Evolutionary conservation across 1,139 yeast genomes (phyloP).

Genomic region (Eremothecium cymbalariae): DNA sequence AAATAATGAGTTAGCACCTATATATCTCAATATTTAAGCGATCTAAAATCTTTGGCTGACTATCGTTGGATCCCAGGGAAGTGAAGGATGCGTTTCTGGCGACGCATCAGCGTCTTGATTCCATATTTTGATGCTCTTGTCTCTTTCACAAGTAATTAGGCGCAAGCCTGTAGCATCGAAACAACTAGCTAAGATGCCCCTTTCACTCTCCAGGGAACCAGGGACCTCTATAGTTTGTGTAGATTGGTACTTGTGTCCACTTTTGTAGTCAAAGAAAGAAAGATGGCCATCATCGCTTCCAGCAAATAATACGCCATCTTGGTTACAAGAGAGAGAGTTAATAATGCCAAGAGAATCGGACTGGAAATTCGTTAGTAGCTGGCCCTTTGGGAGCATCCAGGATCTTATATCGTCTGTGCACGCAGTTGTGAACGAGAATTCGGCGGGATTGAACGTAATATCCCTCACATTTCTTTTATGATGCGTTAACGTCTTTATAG

Average conservation of each 20-base stretch:
- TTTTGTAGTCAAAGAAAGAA: slow-evolving; percentile 69
- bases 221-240: slow-evolving; percentile 50
- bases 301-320: slow-evolving; percentile 62
- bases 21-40: no score
- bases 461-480: slow-evolving; percentile 79
- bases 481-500: slow-evolving; percentile 60
- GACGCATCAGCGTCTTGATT: slow-evolving; percentile 45
- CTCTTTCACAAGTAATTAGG: slow-evolving; percentile 80
- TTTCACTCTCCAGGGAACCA: slow-evolving; percentile 60
- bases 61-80: slow-evolving; percentile 39
- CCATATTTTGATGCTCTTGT: slow-evolving; percentile 86
- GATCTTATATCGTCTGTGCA: slow-evolving; percentile 74
- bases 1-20: no score
- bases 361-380: slow-evolving; percentile 48
- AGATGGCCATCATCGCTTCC: slow-evolving; percentile 81
- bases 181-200: slow-evolving; percentile 61
- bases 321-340: slow-evolving; percentile 60
- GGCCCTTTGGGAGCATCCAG: slow-evolving; percentile 78
- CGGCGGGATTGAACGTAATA: slow-evolving; percentile 60
- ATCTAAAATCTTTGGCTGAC: slow-evolving; percentile 25
- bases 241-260: slow-evolving; percentile 56
- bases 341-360: slow-evolving; percentile 48
- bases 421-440: slow-evolving; percentile 71
- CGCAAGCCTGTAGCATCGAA: slow-evolving; percentile 79
- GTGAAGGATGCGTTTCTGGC: slow-evolving; percentile 40